These are phyloP conservation scores for Malbranchea zuffiana DNA, from an alignment of 2,329 filamentous ascomycete species.

Conservation along the genomic window DNA sequence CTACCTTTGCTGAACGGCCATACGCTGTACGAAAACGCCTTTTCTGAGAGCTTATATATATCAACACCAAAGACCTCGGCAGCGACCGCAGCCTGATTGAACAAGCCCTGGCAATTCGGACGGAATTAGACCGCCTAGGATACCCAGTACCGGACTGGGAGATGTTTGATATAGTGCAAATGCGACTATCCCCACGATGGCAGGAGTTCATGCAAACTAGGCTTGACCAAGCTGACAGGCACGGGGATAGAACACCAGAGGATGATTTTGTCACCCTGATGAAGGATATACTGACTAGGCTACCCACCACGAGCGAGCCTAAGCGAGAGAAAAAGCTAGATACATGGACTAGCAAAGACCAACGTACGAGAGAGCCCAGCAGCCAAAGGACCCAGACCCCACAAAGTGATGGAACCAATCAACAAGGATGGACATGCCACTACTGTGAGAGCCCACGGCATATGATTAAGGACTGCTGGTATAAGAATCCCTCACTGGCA, in stretches of 20 bases:
- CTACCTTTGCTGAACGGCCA: background rate
- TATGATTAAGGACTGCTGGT: no score
- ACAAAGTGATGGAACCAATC: no score
- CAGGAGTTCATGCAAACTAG: background rate
- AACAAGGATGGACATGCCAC: no score
- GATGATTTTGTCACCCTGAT: background rate
- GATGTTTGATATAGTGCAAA: background rate
- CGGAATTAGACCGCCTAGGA: background rate
- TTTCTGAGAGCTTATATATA: background rate
- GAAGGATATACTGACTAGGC: background rate
- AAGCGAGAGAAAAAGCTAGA: no score
- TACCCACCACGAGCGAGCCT: no score
- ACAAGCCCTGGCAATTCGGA: background rate
- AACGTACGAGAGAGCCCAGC: no score
- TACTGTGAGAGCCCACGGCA: no score
- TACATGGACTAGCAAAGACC: no score
- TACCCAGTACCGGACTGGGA: background rate
- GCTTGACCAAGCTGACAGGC: background rate
- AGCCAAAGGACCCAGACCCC: no score
- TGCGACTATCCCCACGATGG: background rate
- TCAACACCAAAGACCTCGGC: background rate
- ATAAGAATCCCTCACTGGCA: no score
- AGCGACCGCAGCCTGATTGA: background rate
- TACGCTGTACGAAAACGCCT: background rate
- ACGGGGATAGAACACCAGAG: background rate